phyloP scores from a whole-genome alignment of 2,329 filamentous ascomycete species.

The Hypoxylon rubiginosum region DNA sequence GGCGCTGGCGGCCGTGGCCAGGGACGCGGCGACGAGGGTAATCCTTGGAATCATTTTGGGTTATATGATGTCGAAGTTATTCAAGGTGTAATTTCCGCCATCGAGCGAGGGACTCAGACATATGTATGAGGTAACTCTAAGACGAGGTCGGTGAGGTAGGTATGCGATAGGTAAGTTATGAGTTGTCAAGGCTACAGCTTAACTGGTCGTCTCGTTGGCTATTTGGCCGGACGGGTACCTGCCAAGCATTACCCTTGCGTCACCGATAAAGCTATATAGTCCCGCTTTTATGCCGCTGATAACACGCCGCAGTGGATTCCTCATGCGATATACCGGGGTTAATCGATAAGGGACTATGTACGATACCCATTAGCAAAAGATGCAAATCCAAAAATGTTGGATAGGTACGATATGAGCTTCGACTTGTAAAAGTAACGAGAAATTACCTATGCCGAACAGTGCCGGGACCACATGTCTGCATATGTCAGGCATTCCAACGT shows the following conservation, averaged over 20 bases:
- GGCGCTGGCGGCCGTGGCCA: conserved; percentile 58
- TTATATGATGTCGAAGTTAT: conserved; percentile 2
- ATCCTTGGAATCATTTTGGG: conserved; percentile 51
- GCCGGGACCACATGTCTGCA: conserved; percentile 52
- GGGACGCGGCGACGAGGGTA: conserved; percentile 55
- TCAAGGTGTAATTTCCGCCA: conserved; percentile 8
- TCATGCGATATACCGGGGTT: background rate
- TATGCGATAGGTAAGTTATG: background rate
- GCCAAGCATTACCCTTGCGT: conserved; percentile 38
- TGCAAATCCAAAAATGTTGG: background rate
- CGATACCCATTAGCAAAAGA: conserved; percentile 1
- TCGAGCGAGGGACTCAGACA: conserved; percentile 14
- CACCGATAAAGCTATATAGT: conserved; percentile 23
- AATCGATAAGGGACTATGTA: conserved; percentile 32
- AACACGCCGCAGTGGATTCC: background rate
- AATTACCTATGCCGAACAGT: conserved; percentile 19
- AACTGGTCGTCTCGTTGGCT: background rate
- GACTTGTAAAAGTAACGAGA: background rate
- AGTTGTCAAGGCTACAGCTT: conserved; percentile 4
- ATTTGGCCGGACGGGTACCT: conserved; percentile 40
- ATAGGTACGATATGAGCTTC: background rate
- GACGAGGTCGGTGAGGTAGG: background rate
- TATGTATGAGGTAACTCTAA: conserved; percentile 22
- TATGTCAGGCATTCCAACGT: conserved; percentile 50
- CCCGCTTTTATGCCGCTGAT: conserved; percentile 1